Percentiles rank a stretch among this genome's conserved stretches.
phyloP scores from a whole-genome alignment of 768 basidiomycete species.

The Boletus reticulatus region DNA sequence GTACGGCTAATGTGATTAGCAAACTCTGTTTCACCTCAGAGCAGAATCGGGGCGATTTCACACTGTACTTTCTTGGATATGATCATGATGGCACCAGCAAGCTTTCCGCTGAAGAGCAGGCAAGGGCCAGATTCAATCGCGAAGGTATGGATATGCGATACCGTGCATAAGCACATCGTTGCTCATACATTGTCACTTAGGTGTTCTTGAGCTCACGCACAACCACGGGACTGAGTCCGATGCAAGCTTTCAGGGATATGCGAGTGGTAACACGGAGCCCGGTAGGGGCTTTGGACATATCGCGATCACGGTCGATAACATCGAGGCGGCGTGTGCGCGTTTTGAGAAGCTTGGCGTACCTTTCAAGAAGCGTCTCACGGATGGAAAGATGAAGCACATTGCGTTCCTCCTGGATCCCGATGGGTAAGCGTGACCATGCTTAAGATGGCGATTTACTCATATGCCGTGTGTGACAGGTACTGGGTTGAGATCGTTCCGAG shows the following conservation, averaged over 20 bases:
- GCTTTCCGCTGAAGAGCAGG: constrained; percentile 52
- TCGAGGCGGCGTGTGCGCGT: constrained; percentile 78
- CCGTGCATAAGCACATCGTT: not conserved
- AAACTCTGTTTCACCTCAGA: constrained; percentile 35
- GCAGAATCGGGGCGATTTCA: constrained; percentile 57
- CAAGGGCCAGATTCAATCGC: constrained; percentile 48
- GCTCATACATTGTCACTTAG: constrained; percentile 33
- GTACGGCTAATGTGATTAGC: not conserved
- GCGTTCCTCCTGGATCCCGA: constrained; percentile 87
- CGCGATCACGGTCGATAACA: constrained; percentile 78
- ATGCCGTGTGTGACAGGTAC: constrained; percentile 38
- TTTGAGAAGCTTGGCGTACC: constrained; percentile 77
- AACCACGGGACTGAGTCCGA: constrained; percentile 91
- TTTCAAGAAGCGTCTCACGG: constrained; percentile 85
- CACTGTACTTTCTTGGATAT: constrained; percentile 85
- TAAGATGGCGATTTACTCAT: not conserved
- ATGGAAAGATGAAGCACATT: constrained; percentile 83
- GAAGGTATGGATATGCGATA: constrained; percentile 51
- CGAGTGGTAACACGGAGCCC: constrained; percentile 82
- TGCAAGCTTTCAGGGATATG: constrained; percentile 75
- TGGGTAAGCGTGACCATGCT: constrained; percentile 43
- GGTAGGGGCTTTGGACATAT: constrained; percentile 84
- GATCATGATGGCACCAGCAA: constrained; percentile 52
- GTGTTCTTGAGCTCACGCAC: constrained; percentile 80
- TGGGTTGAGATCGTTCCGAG: constrained; percentile 58